Conservation (phyloP, 108 stramenopile genomes). For the Pseudonitzschia pungens region DNA sequence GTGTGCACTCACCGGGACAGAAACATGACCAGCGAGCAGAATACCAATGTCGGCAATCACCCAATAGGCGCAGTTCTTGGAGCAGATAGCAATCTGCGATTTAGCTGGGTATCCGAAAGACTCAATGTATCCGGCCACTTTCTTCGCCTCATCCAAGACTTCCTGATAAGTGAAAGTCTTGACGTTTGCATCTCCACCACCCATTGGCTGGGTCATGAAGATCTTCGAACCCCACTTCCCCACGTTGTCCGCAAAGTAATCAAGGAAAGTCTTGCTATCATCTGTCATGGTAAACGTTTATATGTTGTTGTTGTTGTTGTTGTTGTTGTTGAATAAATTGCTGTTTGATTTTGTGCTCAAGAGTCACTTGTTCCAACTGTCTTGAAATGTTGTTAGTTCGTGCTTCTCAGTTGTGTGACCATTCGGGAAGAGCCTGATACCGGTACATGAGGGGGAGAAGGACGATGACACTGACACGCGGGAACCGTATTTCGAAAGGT, state of each 20-base stretch:
- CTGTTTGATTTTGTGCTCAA: too few species aligned
- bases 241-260: conserved; percentile 63
- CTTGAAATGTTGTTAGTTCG: too few species aligned
- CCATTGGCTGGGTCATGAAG: conserved; percentile 76
- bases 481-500: too few species aligned
- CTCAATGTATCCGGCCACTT: conserved; percentile 69
- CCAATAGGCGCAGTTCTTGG: conserved; percentile 81
- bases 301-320: too few species aligned
- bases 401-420: too few species aligned
- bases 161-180: conserved; percentile 60
- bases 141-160: conserved; percentile 63
- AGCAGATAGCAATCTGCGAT: conserved; percentile 72
- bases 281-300: conserved; percentile 6
- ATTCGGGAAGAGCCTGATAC: too few species aligned
- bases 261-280: conserved; percentile 51
- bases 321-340: too few species aligned
- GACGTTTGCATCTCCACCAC: conserved; percentile 43
- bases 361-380: too few species aligned
- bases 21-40: conserved; percentile 70
- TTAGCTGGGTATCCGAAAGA: conserved; percentile 40
- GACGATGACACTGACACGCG: too few species aligned
- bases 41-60: conserved; percentile 78
- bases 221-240: conserved; percentile 50
- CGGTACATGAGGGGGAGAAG: too few species aligned
- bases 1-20: conserved; percentile 33